These are phyloP conservation scores for Colletotrichum sp. DNA, from an alignment of 2,329 filamentous ascomycete genomes.

Conservation along the genomic window DNA sequence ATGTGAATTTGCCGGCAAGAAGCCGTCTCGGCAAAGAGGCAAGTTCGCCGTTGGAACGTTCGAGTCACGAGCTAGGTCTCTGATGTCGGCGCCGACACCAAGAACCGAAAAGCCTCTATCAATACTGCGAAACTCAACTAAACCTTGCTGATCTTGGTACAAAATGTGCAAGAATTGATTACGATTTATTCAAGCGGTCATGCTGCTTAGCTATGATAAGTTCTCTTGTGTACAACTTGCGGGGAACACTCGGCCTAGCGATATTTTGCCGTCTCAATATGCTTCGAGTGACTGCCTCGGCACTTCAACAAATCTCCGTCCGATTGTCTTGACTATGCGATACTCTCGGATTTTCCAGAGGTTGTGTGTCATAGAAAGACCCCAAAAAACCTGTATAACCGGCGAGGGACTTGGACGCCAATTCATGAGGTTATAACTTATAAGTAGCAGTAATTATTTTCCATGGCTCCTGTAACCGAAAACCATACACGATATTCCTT, in stretches of 20 bases:
- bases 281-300: neutral
- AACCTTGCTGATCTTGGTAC: neutral
- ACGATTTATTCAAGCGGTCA: neutral
- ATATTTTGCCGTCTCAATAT: neutral
- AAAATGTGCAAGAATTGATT: neutral
- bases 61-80: neutral
- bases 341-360: neutral
- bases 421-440: neutral
- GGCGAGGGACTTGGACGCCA: neutral
- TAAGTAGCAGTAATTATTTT: neutral
- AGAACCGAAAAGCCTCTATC: neutral
- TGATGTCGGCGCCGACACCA: neutral
- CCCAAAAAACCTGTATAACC: neutral
- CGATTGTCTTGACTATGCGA: neutral
- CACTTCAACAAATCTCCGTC: neutral
- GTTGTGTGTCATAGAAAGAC: neutral
- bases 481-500: neutral
- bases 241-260: neutral
- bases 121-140: neutral
- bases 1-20: neutral
- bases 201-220: neutral
- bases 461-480: neutral
- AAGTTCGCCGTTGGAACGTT: neutral
- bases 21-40: neutral
- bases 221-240: neutral